Percentiles rank a stretch among this genome's conserved stretches.
Conservation (phyloP, 352 stramenopile species). For the Phytophthora lateralis region DNA sequence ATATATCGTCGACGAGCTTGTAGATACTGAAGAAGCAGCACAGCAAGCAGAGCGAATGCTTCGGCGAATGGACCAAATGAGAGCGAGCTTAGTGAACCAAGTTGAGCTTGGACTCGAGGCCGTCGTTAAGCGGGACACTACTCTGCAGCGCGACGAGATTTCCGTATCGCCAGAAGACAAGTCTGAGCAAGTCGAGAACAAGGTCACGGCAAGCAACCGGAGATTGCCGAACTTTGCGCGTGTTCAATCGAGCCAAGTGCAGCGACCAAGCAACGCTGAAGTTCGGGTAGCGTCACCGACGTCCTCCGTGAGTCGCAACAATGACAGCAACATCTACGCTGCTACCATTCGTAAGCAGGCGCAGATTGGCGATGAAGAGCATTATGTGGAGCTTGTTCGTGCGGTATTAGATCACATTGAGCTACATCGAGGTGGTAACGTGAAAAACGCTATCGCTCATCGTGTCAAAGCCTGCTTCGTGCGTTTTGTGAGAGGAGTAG, state of each 20-base stretch:
- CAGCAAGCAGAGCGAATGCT: constrained; percentile 24
- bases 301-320: constrained; percentile 13
- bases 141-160: constrained; percentile 20
- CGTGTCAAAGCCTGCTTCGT: constrained; percentile 19
- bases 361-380: constrained; percentile 5
- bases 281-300: constrained; percentile 31
- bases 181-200: constrained; percentile 12
- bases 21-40: constrained; percentile 37
- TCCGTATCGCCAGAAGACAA: constrained; percentile 4
- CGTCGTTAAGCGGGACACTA: constrained; percentile 20
- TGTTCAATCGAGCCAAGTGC: constrained; percentile 20
- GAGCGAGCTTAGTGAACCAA: constrained; percentile 23
- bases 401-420: constrained; percentile 23
- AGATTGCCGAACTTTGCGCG: constrained; percentile 28
- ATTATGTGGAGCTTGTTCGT: constrained; percentile 10
- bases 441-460: constrained; percentile 17
- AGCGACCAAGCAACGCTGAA: constrained; percentile 26
- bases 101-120: constrained; percentile 40
- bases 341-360: not conserved
- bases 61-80: constrained; percentile 35
- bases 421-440: constrained; percentile 1
- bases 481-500: constrained; percentile 21
- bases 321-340: not conserved
- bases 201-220: constrained; percentile 16
- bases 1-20: constrained; percentile 43